Evolutionary conservation across 2,329 filamentous ascomycete genomes (phyloP).

Genomic region (Epichloe glyceriae): DNA sequence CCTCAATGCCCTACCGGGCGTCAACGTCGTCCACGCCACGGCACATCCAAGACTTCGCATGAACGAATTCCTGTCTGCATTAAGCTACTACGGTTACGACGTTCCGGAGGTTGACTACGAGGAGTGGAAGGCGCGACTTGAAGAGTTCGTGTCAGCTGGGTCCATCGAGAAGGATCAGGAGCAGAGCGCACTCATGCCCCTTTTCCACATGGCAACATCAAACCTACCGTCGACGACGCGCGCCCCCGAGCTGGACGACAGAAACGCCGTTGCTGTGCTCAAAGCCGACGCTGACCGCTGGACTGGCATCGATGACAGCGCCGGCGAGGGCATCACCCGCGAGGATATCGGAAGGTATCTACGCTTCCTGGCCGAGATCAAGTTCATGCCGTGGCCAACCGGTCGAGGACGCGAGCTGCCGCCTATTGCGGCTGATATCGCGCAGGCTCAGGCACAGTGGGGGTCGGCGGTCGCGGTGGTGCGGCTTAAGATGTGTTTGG

Average conservation of each 20-base stretch:
- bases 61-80: slow-evolving; percentile 50
- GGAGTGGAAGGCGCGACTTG: slow-evolving; percentile 18
- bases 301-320: slow-evolving; percentile 42
- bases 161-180: slow-evolving; percentile 15
- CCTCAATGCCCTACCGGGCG: slow-evolving; percentile 43
- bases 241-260: slow-evolving; percentile 48
- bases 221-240: slow-evolving; percentile 57
- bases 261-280: slow-evolving; percentile 52
- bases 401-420: slow-evolving; percentile 15
- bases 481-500: neutral
- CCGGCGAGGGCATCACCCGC: slow-evolving; percentile 22
- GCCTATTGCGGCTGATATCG: neutral
- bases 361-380: slow-evolving; percentile 16
- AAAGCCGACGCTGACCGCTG: slow-evolving; percentile 47
- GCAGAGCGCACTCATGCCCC: slow-evolving; percentile 35
- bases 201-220: slow-evolving; percentile 56
- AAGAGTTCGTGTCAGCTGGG: slow-evolving; percentile 15
- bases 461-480: slow-evolving; percentile 1
- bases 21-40: slow-evolving; percentile 64
- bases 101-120: slow-evolving; percentile 63
- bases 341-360: slow-evolving; percentile 16
- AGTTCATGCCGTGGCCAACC: slow-evolving; percentile 18
- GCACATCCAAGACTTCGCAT: slow-evolving; percentile 38
- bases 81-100: slow-evolving; percentile 60
- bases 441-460: slow-evolving; percentile 1